Conservation (phyloP, 2,329 filamentous ascomycete genomes). For the Nannizzia gypsea region DNA sequence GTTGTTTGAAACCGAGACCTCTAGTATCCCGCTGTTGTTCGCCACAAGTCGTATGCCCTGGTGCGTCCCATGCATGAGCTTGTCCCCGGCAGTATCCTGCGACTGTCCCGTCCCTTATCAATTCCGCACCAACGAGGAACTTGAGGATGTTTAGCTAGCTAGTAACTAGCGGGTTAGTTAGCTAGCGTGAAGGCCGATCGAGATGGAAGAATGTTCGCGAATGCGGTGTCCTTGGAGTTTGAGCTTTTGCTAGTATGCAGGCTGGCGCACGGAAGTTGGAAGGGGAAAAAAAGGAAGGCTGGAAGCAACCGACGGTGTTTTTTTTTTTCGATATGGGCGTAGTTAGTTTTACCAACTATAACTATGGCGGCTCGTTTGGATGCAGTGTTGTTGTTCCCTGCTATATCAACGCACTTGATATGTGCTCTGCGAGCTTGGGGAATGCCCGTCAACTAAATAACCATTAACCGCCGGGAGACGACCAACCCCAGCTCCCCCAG, state of each 20-base stretch:
- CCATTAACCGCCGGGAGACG: slow-evolving; percentile 1
- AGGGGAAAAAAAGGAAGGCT: background rate
- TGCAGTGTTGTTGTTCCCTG: background rate
- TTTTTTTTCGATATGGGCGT: too few relatives aligned
- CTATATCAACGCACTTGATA: background rate
- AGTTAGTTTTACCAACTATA: background rate
- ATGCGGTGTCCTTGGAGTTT: background rate
- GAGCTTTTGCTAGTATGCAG: background rate
- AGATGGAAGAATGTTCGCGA: background rate
- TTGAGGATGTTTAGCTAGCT: background rate
- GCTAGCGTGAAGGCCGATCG: background rate
- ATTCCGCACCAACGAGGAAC: background rate
- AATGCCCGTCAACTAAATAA: background rate
- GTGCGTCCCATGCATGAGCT: slow-evolving; percentile 5
- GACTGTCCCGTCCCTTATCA: too few relatives aligned
- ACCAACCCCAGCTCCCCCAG: slow-evolving; percentile 1
- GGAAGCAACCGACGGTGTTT: background rate
- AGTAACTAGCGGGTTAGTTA: too few relatives aligned
- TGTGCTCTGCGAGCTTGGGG: background rate
- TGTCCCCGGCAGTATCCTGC: background rate
- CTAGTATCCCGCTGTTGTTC: background rate
- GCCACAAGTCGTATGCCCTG: background rate
- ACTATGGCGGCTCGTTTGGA: background rate
- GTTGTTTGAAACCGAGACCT: background rate
- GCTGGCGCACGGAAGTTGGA: background rate